Evolutionary conservation across 2,329 filamentous ascomycete genomes (phyloP), one percentile per base, ranked within the genome.

Genomic region (Dissoconium aciculare): DNA sequence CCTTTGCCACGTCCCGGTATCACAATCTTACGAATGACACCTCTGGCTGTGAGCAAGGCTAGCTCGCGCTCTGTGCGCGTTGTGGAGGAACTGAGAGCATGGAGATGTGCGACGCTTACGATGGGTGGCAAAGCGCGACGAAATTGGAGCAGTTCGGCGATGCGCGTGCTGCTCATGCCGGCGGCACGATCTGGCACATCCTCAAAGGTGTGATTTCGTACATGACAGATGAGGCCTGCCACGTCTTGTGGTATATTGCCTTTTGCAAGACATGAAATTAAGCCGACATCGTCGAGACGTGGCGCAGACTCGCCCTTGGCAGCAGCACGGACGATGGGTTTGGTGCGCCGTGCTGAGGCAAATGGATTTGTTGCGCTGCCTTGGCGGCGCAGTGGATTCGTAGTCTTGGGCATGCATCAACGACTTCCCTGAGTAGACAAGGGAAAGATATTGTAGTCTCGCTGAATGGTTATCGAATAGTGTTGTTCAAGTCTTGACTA

Each of bases 31-130:
- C 74, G 59, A 27, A 82, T 36, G 4, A 64, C 56, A 0, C 77
- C 75, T 8, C 58, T 59, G 9, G 62, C 57, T 11, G 67, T 53
- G 19, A 82, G 59, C 43, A 72, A 65, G 3, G 68, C 73, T 12
- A 78, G 62, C 49, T 80, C 77, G 27, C 78, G 62, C 52, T 83
- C 78, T 1, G 71, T 71, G 2, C 58, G 61, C 0, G 76, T 79
- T 2, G 76, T 69, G 2, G 69, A 72, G 6, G 55, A 56, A 26
- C 78, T 61, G 2, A 82, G 53, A 1, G 74, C 67, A 38, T 76
- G 68, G 5, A 84, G 51, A 48, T 84, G 78, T 2, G 72, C 67
- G 12, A 73, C 52, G 0, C 72, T 76, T 4, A 78, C 70, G 13
- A 82, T 59, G 0, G 71, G 71, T 6, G 79, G 74, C 23, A 80